Conservation (phyloP, 371 early-diverging fungal species). For the Parasitella parasitica region DNA sequence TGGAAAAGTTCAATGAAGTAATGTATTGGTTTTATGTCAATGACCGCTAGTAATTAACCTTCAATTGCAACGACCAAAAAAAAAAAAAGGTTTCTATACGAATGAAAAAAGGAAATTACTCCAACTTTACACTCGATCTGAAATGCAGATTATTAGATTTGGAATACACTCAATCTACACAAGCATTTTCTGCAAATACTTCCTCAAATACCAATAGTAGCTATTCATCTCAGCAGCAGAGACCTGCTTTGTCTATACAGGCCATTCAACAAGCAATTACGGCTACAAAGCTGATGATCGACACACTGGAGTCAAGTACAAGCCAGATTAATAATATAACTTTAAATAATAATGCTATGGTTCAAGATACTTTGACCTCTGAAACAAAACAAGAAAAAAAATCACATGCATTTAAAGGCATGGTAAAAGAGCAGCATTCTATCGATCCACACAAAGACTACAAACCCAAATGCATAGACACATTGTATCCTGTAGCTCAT, state of each 20-base stretch:
- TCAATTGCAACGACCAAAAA: no score
- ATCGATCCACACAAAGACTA: background rate
- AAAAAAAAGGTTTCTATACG: slow-evolving; percentile 36
- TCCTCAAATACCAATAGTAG: background rate
- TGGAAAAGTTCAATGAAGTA: slow-evolving; percentile 41
- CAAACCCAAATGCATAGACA: slow-evolving; percentile 42
- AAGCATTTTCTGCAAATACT: background rate
- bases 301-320: slow-evolving; percentile 31
- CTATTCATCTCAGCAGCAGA: background rate
- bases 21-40: no score
- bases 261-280: slow-evolving; percentile 41
- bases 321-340: slow-evolving; percentile 13
- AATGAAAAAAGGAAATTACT: slow-evolving; percentile 60
- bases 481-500: slow-evolving; percentile 40
- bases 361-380: background rate
- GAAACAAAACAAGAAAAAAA: background rate
- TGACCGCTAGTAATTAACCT: no score
- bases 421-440: background rate
- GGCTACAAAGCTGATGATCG: slow-evolving; percentile 37
- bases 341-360: background rate
- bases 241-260: slow-evolving; percentile 27
- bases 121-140: slow-evolving; percentile 54
- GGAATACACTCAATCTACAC: slow-evolving; percentile 42
- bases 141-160: slow-evolving; percentile 52
- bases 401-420: background rate